phyloP scores from a whole-genome alignment of 768 basidiomycete genomes.

The Flagelloscypha sp. region DNA sequence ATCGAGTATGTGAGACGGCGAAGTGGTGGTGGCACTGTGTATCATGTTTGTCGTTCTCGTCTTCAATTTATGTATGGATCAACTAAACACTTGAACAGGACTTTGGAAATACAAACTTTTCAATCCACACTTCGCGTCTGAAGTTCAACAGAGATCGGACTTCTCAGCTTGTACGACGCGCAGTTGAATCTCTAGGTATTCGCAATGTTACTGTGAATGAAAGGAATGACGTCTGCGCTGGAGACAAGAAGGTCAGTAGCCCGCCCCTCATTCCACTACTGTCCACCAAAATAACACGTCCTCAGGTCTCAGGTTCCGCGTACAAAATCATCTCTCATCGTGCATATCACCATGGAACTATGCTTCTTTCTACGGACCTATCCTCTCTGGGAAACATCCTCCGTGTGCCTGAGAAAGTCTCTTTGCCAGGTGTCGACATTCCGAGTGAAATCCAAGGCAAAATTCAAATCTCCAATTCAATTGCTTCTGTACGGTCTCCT shows the following conservation, averaged over 20 bases:
- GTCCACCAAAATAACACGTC: conserved; percentile 5
- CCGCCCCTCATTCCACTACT: conserved; percentile 8
- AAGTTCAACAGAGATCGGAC: conserved; percentile 76
- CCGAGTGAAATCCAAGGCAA: conserved; percentile 48
- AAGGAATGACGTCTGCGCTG: conserved; percentile 86
- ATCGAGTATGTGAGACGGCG: conserved; percentile 78
- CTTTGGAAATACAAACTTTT: conserved; percentile 94
- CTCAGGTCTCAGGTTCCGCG: conserved; percentile 91
- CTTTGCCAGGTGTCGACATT: no score
- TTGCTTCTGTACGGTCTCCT: conserved; percentile 87
- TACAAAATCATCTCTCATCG: conserved; percentile 89
- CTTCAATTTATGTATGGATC: conserved; percentile 1
- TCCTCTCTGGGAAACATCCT: conserved; percentile 66
- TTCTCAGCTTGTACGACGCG: conserved; percentile 66
- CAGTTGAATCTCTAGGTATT: conserved; percentile 69
- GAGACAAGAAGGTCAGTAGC: conserved; percentile 76
- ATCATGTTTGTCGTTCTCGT: conserved; percentile 58
- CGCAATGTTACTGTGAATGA: conserved; percentile 79
- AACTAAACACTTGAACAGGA: conserved; percentile 48
- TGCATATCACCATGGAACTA: conserved; percentile 97
- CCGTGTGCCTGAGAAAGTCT: conserved; percentile 48
- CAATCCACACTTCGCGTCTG: conserved; percentile 77
- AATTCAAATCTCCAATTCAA: conserved; percentile 79
- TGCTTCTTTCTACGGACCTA: conserved; percentile 84
- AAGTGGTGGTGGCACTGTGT: conserved; percentile 94